Evolutionary conservation across 371 early-diverging fungal genomes (phyloP), one percentile per base, ranked within the genome.

Genomic region (Encephalitozoon hellem): DNA sequence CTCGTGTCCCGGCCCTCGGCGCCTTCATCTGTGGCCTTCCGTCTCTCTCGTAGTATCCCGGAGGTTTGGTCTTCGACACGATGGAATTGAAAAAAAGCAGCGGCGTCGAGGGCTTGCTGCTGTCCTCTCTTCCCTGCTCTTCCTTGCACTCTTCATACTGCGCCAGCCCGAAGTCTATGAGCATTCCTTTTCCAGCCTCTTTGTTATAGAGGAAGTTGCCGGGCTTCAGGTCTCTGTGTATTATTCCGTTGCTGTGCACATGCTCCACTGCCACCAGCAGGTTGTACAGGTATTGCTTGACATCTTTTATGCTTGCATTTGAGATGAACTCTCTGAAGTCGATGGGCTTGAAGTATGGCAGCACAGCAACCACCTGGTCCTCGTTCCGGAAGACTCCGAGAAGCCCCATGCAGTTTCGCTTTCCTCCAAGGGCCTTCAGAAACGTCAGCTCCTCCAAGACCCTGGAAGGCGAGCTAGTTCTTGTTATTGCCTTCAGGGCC

Each of bases 91-190:
- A 69, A 65, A 83, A 73, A 1, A 51, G 53, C 38, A 72, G 85
- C 84, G 88, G 87, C 83, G 21, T 71, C 68, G 88, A 86, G 42
- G 71, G 70, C 30, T 51, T 55, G 69, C 59, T 67, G 41, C 59
- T 59, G 4, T 55, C 30, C 76, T 55, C 53, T 15, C 2, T 2
- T 23, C 49, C 34, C 15, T 54, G 65, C 0, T 25, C 39, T 2
- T 69, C 72, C 8, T 75, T 64, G 9, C 45, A 53, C 26, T 79
- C 54, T 47, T 80, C 82, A 59, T 87, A 85, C 83, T 96, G 91
- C 4, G 97, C 96, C n/a, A 98, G 85, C 5, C 97, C 99, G 88
- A 97, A 97, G 81, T 98, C 99, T 9, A 91, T 93, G 15, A 98
- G 82, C 12, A 90, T 87, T 4, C 99, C 99, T 0, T 87, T 88